Evolutionary conservation across 2,329 filamentous ascomycete species (phyloP), one percentile per base, ranked within the genome.

Genomic region (Clonostachys rhizophaga): DNA sequence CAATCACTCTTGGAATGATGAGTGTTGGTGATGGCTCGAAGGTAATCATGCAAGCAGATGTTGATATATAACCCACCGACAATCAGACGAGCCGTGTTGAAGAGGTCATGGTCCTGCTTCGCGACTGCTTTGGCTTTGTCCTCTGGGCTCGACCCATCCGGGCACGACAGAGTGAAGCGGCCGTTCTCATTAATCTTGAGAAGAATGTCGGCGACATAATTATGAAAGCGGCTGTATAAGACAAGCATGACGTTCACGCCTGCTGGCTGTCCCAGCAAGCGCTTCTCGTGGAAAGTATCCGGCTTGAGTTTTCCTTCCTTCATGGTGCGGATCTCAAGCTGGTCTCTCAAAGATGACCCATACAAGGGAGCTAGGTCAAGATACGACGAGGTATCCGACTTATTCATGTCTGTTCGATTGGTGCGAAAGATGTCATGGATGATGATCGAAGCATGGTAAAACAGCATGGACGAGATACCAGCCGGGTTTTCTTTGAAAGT

Each of bases 331-430:
- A 89, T 78, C 51, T 70, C 62, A 43, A 83, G 68, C 56, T 88
- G 84, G 52, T 87, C 81, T 24, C 71, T 67, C 55, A 80, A 72
- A 40, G 79, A 81, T 44, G 78, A 85, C 5, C 87, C 87, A 53
- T 91, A 91, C 4, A 91, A 68, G 0, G 87, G 87, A 1, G 83
- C 76, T 2, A 91, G 70, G 57, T 91, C 87, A 20, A 91, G 75
- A 52, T 91, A 91, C 0, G 86, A 89, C 0, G 85, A 89, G 1
- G 84, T 88, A 51, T 81, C 70, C 1, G 81, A 86, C 47, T 78
- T 80, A 47, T 78, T 80, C 57, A 72, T 76, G 60, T 90, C 82
- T 6, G 68, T 69, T 24, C 81, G 78, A 54, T 79, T 80, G 2
- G 64, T 66, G 5, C 61, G 56, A 50, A 67, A 67, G 47, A 66